Evolutionary conservation across 2,329 filamentous ascomycete genomes (phyloP).

Genomic region (Simplicillium aogashimaense): DNA sequence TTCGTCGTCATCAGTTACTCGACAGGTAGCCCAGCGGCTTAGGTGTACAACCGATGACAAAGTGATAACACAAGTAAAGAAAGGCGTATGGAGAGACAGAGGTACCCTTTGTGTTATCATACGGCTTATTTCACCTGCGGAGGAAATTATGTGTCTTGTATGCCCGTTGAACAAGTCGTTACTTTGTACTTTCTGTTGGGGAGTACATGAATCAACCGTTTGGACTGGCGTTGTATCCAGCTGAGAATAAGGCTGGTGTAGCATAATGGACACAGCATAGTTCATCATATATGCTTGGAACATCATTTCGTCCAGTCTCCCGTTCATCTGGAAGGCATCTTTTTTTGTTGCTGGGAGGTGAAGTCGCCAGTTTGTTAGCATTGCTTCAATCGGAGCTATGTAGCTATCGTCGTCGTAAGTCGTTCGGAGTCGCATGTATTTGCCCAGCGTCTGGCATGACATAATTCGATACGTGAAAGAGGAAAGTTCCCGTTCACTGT

Average conservation of each 20-base stretch:
- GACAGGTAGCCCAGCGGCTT: slow-evolving; percentile 63
- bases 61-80: slow-evolving; percentile 74
- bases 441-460: slow-evolving; percentile 66
- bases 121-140: slow-evolving; percentile 67
- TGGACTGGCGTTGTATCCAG: slow-evolving; percentile 52
- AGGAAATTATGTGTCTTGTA: slow-evolving; percentile 70
- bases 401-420: slow-evolving; percentile 44
- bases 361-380: slow-evolving; percentile 64
- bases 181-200: slow-evolving; percentile 39
- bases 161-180: slow-evolving; percentile 52
- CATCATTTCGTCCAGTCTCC: slow-evolving; percentile 77
- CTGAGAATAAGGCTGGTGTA: slow-evolving; percentile 72
- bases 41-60: slow-evolving; percentile 74
- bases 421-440: slow-evolving; percentile 53
- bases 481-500: slow-evolving; percentile 62
- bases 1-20: slow-evolving; percentile 50
- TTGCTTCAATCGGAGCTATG: slow-evolving; percentile 38
- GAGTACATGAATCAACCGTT: slow-evolving; percentile 56
- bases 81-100: slow-evolving; percentile 66
- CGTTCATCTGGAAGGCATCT: slow-evolving; percentile 58
- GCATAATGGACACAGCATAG: slow-evolving; percentile 56
- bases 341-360: slow-evolving; percentile 66
- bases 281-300: slow-evolving; percentile 84
- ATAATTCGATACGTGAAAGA: slow-evolving; percentile 81
- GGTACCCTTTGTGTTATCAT: slow-evolving; percentile 65